Percentiles rank a stretch among this genome's conserved stretches.
phyloP scores from a whole-genome alignment of 768 basidiomycete genomes.

The Trametes meyenii region DNA sequence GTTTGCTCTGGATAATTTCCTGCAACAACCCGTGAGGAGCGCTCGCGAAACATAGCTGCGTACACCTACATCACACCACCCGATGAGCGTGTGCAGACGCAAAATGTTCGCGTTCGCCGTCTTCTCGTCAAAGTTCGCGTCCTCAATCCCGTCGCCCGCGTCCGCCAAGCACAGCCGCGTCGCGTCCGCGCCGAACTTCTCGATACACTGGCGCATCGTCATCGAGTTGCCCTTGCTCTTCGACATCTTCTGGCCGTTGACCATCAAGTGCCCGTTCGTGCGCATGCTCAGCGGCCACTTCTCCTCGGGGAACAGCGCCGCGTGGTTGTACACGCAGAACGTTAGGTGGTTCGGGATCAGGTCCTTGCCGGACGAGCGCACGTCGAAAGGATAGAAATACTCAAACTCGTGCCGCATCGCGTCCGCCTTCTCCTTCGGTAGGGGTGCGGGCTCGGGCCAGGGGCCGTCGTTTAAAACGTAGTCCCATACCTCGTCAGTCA shows the following conservation, averaged over 20 bases:
- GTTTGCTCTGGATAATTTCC: constrained; percentile 80
- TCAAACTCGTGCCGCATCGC: constrained; percentile 87
- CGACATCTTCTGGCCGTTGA: constrained; percentile 99
- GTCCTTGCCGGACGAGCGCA: constrained; percentile 98
- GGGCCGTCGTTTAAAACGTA: constrained; percentile 83
- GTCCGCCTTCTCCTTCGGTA: constrained; percentile 79
- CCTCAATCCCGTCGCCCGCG: constrained; percentile 96
- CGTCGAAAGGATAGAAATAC: constrained; percentile 98
- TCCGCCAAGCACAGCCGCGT: constrained; percentile 91
- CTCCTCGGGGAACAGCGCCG: constrained; percentile 87
- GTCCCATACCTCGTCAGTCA: constrained; percentile 99
- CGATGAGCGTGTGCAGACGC: constrained; percentile 85
- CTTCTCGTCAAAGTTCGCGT: constrained; percentile 99
- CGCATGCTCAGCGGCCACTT: constrained; percentile 93
- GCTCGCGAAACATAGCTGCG: not conserved
- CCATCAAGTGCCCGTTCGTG: constrained; percentile 93
- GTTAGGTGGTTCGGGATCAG: constrained; percentile 94
- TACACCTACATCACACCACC: constrained; percentile 85
- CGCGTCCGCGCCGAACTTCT: constrained; percentile 97
- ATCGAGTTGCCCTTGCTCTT: constrained; percentile 96
- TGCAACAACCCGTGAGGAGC: constrained; percentile 34
- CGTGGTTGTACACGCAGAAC: constrained; percentile 92
- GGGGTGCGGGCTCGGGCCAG: constrained; percentile 66
- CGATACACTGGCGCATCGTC: constrained; percentile 84
- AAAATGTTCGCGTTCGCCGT: constrained; percentile 96